These are phyloP conservation scores for Pseudogymnoascus sp. DNA, from an alignment of 2,329 filamentous ascomycete genomes.

Conservation along the genomic window DNA sequence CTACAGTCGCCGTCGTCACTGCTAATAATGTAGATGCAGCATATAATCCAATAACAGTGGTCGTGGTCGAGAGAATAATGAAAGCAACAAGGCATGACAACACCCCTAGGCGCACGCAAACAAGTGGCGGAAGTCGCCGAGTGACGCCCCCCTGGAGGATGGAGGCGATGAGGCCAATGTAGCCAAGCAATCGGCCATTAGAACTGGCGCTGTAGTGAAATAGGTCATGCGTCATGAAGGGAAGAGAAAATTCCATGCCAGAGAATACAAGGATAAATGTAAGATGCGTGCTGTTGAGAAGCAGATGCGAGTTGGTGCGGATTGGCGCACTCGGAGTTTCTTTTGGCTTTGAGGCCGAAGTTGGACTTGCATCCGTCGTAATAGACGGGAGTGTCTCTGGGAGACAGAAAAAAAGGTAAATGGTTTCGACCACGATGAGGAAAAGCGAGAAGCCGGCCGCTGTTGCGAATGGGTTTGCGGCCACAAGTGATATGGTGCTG, in stretches of 20 bases:
- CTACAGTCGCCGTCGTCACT: conserved; percentile 86
- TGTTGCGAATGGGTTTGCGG: conserved; percentile 86
- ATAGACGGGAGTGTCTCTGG: conserved; percentile 73
- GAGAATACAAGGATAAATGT: conserved; percentile 94
- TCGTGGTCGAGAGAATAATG: conserved; percentile 64
- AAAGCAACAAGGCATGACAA: conserved; percentile 72
- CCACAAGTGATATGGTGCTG: conserved; percentile 66
- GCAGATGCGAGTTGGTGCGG: conserved; percentile 68
- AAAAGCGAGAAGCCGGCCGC: conserved; percentile 82
- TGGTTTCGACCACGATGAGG: conserved; percentile 77
- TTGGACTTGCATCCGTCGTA: not conserved
- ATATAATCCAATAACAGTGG: conserved; percentile 65
- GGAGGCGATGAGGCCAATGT: conserved; percentile 83
- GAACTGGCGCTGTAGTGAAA: conserved; percentile 73
- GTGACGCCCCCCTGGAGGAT: conserved; percentile 91
- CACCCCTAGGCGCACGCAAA: conserved; percentile 73
- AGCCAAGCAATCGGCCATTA: conserved; percentile 80
- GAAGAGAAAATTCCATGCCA: conserved; percentile 94
- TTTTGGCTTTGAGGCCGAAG: conserved; percentile 17
- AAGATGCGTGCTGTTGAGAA: conserved; percentile 82
- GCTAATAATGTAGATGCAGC: conserved; percentile 75
- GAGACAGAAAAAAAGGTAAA: conserved; percentile 75
- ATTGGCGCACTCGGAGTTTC: conserved; percentile 16
- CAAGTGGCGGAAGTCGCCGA: conserved; percentile 70
- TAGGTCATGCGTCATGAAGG: conserved; percentile 94